Conservation (phyloP, 2,329 filamentous ascomycete genomes). For the Stemphylium beticola region DNA sequence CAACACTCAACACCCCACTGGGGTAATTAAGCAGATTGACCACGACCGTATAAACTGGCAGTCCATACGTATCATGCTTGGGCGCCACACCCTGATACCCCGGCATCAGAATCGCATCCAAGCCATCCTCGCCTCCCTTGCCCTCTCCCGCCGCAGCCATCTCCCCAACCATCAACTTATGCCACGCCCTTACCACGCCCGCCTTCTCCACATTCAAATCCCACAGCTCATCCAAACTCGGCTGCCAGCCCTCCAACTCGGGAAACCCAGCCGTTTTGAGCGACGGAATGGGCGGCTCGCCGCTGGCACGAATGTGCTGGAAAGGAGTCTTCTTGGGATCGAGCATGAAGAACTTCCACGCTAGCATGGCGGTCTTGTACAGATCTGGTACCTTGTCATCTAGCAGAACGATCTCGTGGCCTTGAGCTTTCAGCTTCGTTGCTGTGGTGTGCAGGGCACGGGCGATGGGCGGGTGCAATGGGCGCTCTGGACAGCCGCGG, state of each 20-base stretch:
- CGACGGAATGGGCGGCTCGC: slow-evolving; percentile 55
- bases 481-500: slow-evolving; percentile 55
- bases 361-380: slow-evolving; percentile 43
- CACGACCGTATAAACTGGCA: slow-evolving; percentile 56
- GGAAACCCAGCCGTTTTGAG: slow-evolving; percentile 44
- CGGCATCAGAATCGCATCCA: slow-evolving; percentile 60
- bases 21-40: slow-evolving; percentile 63
- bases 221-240: slow-evolving; percentile 50
- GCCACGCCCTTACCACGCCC: slow-evolving; percentile 50
- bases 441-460: slow-evolving; percentile 54
- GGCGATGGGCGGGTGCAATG: slow-evolving; percentile 59
- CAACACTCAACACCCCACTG: slow-evolving; percentile 57
- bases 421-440: slow-evolving; percentile 48
- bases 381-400: slow-evolving; percentile 39
- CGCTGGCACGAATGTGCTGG: slow-evolving; percentile 44
- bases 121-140: slow-evolving; percentile 40
- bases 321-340: slow-evolving; percentile 45
- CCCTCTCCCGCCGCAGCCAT: not conserved
- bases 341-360: slow-evolving; percentile 53
- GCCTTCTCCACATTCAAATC: slow-evolving; percentile 51
- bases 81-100: slow-evolving; percentile 59
- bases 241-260: slow-evolving; percentile 40
- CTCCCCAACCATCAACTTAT: slow-evolving; percentile 44
- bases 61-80: slow-evolving; percentile 58
- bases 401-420: slow-evolving; percentile 52